phyloP scores from a whole-genome alignment of 106 monocot genomes.

The Dendrobium officinale region DNA sequence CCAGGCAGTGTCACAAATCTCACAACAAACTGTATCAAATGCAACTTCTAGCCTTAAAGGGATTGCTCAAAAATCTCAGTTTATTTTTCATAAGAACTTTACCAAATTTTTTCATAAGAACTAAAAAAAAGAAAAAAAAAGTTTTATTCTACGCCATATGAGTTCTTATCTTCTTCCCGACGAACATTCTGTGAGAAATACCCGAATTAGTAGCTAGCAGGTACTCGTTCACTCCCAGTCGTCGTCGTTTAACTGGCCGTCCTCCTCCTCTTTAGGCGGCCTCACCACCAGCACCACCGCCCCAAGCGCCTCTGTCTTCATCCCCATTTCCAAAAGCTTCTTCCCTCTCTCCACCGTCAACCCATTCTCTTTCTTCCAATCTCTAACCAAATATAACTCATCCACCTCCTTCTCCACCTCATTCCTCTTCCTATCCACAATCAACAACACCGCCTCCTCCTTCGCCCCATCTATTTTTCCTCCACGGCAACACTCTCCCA shows the following conservation, averaged over 20 bases:
- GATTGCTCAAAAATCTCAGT: too few relatives aligned
- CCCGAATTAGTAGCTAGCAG: too few relatives aligned
- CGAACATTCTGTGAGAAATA: too few relatives aligned
- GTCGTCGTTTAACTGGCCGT: constrained; percentile 32
- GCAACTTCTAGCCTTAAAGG: too few relatives aligned
- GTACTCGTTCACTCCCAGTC: constrained; percentile 44
- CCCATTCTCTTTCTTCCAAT: constrained; percentile 13
- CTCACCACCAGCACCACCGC: constrained; percentile 68
- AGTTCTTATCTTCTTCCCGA: too few relatives aligned
- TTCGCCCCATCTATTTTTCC: constrained; percentile 17
- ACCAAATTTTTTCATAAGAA: too few relatives aligned
- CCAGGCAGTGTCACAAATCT: too few relatives aligned
- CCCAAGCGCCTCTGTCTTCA: constrained; percentile 31
- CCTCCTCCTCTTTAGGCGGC: constrained; percentile 55
- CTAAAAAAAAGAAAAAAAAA: too few relatives aligned
- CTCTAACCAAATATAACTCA: constrained; percentile 41
- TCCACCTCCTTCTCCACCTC: constrained; percentile 31
- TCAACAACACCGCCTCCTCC: constrained; percentile 64
- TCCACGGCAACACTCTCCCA: constrained; percentile 57
- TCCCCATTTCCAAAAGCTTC: constrained; percentile 31
- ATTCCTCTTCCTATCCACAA: constrained; percentile 42
- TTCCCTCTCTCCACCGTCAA: constrained; percentile 72
- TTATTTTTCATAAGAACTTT: too few relatives aligned
- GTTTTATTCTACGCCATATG: too few relatives aligned
- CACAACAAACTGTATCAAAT: too few relatives aligned